Evolutionary conservation across 1,284 basidiomycete species (phyloP), one percentile per base, ranked within the genome.

Genomic region (Ustilago nuda): DNA sequence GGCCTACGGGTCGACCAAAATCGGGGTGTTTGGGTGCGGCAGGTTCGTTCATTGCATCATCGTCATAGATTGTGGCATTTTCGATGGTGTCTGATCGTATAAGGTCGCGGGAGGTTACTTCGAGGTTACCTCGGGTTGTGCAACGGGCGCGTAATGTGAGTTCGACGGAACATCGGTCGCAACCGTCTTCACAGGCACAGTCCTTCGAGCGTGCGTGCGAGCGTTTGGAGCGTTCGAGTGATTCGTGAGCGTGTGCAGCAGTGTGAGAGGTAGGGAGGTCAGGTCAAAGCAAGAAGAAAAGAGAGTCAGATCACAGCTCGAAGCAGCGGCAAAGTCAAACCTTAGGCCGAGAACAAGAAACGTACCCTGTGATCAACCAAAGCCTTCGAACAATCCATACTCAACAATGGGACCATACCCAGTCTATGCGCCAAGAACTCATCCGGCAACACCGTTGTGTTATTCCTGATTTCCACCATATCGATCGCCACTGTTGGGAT

Each of bases 371-470:
- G 82, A 55, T 85, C 81, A 5, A 84, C 76, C 46, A 85, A 61
- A 45, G 77, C 82, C 48, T 80, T 76, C 19, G 71, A 71, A 23
- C 76, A 66, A 43, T 85, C 79, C 76, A 80, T 83, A 58, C 94
- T 96, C 54, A 93, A 89, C 23, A 99, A 88, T 8, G 97, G 97
- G 27, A 99, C 90, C 90, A 98, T 92, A 27, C 97, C 97, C 30
- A 99, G 88, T 51, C 97, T 91, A 87, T 99, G 97, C 0, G 95
- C 94, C 71, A 99, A 92, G 88, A 97, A 97, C 87, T 99, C 97
- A 87, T 99, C 97, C 1, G 96, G 93, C 37, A 99, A 88, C 4
- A 98, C 95, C 0, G 93, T 92, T 8, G 94, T 96, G 86, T 99
- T 99, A 65, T 90, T 90, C 74, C 92, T 89, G 78, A 99, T 92